Percentiles rank a stretch among this genome's conserved stretches.
These are phyloP conservation scores for Xylaria scruposa DNA, from an alignment of 495 filamentous ascomycete species.

Conservation along the genomic window DNA sequence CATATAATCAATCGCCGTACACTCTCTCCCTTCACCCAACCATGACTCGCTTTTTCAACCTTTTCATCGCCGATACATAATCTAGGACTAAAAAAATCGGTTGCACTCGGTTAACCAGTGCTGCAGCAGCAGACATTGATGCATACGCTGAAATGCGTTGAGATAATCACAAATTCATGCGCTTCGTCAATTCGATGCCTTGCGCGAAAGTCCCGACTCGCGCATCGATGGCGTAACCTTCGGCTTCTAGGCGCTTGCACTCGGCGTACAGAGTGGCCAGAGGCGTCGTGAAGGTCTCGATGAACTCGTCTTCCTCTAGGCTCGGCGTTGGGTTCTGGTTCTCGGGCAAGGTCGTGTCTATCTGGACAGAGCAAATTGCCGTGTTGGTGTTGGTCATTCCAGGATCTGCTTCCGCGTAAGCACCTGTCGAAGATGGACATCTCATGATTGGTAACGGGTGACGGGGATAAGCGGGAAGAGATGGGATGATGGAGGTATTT, in stretches of 20 bases:
- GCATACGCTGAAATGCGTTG: not conserved
- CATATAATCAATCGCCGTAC: not conserved
- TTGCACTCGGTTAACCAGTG: too few relatives aligned
- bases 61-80: not conserved
- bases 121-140: too few relatives aligned
- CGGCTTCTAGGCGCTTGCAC: slow-evolving; percentile 69
- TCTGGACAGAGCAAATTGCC: slow-evolving; percentile 78
- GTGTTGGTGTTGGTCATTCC: slow-evolving; percentile 92
- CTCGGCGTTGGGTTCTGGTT: slow-evolving; percentile 73
- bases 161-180: slow-evolving; percentile 45
- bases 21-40: not conserved
- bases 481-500: not conserved
- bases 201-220: slow-evolving; percentile 84
- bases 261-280: slow-evolving; percentile 70
- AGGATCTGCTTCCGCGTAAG: slow-evolving; percentile 47
- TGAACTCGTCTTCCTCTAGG: slow-evolving; percentile 89
- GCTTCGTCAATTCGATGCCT: slow-evolving; percentile 80
- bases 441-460: not conserved
- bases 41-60: not conserved
- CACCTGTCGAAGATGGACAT: not conserved
- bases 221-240: slow-evolving; percentile 87
- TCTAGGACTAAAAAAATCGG: not conserved
- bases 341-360: slow-evolving; percentile 74
- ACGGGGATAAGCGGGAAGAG: not conserved
- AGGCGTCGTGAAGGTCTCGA: slow-evolving; percentile 80